Percentiles rank a stretch among this genome's conserved stretches.
Evolutionary conservation across 805 yeast genomes (phyloP).

Genomic region (Zygosaccharomyces gambellarensis): DNA sequence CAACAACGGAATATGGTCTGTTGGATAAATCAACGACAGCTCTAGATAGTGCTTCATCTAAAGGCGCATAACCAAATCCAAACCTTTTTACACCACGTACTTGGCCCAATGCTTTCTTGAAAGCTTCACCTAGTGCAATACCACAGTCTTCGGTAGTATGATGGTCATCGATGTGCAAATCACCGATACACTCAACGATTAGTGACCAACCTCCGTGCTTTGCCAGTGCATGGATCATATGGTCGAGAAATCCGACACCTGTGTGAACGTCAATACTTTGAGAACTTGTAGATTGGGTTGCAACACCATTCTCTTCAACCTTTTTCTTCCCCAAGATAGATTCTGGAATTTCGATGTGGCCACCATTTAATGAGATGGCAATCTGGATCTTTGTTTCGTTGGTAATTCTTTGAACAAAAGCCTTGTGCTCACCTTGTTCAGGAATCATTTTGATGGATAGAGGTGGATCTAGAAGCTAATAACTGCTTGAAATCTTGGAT

Average conservation of each 20-base stretch:
- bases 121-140: constrained; percentile 84
- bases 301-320: constrained; percentile 44
- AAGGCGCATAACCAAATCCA: constrained; percentile 90
- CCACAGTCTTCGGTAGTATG: constrained; percentile 96
- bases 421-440: constrained; percentile 29
- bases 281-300: constrained; percentile 61
- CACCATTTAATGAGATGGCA: constrained; percentile 81
- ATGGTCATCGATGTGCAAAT: constrained; percentile 93
- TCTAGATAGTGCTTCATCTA: constrained; percentile 91
- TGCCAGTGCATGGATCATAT: constrained; percentile 95
- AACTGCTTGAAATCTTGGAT: background rate
- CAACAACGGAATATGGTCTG: constrained; percentile 87
- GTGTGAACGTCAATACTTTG: constrained; percentile 80
- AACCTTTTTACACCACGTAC: constrained; percentile 89
- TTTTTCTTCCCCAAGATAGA: constrained; percentile 44
- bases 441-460: background rate
- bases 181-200: constrained; percentile 86
- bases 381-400: constrained; percentile 93
- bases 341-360: constrained; percentile 57
- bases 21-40: constrained; percentile 95
- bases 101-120: constrained; percentile 83
- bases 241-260: constrained; percentile 93
- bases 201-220: constrained; percentile 97
- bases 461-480: background rate
- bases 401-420: constrained; percentile 53